Evolutionary conservation across 2,329 filamentous ascomycete genomes (phyloP).

Genomic region (Coccinonectria pachysandricola): DNA sequence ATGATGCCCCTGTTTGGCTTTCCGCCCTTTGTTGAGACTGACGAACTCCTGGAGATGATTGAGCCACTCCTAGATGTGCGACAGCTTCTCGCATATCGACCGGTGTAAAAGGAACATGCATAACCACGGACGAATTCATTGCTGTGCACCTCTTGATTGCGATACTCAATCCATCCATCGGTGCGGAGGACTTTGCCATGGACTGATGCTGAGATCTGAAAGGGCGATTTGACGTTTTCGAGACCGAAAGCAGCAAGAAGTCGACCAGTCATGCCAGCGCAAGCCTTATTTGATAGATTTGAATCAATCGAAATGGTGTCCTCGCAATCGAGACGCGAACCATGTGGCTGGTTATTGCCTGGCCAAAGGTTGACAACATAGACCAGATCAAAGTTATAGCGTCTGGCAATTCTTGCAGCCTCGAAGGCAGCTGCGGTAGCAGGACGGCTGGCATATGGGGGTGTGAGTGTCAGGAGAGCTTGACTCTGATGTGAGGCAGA

Average conservation of each 20-base stretch:
- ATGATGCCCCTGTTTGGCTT: conserved; percentile 41
- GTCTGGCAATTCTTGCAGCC: conserved; percentile 43
- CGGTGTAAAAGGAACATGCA: conserved; percentile 42
- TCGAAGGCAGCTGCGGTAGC: conserved; percentile 41
- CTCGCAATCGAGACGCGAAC: conserved; percentile 4
- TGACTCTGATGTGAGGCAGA: conserved; percentile 15
- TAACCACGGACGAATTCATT: conserved; percentile 42
- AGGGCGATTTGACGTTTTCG: conserved; percentile 38
- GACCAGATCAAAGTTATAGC: conserved; percentile 47
- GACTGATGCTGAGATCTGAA: conserved; percentile 39
- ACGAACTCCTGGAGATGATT: conserved; percentile 14
- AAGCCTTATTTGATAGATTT: conserved; percentile 5
- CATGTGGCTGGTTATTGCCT: conserved; percentile 9
- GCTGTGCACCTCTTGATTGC: conserved; percentile 28
- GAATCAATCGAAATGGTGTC: conserved; percentile 5
- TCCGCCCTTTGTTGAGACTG: conserved; percentile 13
- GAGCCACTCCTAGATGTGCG: too few species aligned
- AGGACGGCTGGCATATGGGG: conserved; percentile 33
- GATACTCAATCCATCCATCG: conserved; percentile 43
- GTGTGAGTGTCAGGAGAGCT: conserved; percentile 33
- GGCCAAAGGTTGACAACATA: conserved; percentile 52
- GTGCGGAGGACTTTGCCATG: conserved; percentile 39
- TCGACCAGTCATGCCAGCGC: conserved; percentile 32
- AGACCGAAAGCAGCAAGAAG: conserved; percentile 46
- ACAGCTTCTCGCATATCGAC: conserved; percentile 22